phyloP scores from a whole-genome alignment of 768 basidiomycete genomes.

The Tulasnella sp. region DNA sequence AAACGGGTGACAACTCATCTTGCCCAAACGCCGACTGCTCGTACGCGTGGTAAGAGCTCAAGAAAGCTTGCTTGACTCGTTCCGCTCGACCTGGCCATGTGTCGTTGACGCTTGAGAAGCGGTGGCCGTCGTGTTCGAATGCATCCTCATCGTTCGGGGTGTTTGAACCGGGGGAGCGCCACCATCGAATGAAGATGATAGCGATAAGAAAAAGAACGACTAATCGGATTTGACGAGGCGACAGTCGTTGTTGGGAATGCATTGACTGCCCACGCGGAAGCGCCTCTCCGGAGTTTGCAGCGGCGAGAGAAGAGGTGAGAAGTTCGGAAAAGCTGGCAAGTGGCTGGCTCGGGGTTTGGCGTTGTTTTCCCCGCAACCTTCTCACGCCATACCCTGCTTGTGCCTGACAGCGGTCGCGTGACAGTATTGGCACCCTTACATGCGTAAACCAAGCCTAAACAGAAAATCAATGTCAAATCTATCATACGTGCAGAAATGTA shows the following conservation, averaged over 20 bases:
- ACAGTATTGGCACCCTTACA: too few relatives aligned
- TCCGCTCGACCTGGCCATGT: slow-evolving; percentile 28
- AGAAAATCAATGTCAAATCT: too few relatives aligned
- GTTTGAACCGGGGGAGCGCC: background rate
- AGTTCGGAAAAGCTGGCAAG: background rate
- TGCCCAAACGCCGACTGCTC: slow-evolving; percentile 30
- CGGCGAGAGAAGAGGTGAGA: background rate
- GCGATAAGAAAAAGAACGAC: background rate
- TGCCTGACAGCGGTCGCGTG: too few relatives aligned
- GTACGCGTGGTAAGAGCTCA: slow-evolving; percentile 31
- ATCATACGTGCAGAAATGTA: too few relatives aligned
- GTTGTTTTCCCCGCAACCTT: too few relatives aligned
- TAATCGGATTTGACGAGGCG: background rate
- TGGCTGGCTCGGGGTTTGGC: too few relatives aligned
- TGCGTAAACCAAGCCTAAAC: too few relatives aligned
- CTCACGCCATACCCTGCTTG: too few relatives aligned
- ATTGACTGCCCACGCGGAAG: background rate
- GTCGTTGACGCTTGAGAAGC: background rate
- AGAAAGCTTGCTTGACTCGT: slow-evolving; percentile 30
- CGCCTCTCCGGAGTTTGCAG: background rate
- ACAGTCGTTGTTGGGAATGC: background rate
- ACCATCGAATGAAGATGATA: background rate
- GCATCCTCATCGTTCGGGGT: background rate
- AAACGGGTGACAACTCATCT: slow-evolving; percentile 32
- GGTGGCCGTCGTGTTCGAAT: background rate